Evolutionary conservation across 371 early-diverging fungal genomes (phyloP), one percentile per base, ranked within the genome.

Genomic region (Choanephora cucurbitarum): DNA sequence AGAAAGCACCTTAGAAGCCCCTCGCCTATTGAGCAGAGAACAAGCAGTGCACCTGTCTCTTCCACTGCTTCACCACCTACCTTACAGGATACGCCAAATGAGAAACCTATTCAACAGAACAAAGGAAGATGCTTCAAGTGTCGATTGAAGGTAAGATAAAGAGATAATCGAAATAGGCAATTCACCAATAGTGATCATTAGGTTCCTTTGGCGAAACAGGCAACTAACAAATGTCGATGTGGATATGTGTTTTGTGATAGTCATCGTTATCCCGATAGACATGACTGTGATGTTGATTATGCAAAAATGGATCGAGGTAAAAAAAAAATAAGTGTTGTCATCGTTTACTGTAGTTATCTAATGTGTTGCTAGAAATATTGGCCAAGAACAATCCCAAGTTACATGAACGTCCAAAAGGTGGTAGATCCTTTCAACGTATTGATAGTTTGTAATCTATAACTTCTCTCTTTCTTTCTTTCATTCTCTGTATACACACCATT

Each of bases 151-250:
- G 86, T 84, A 75, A 59, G 33, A 14, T 40, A 18, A 61, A 37
- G 6, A 19, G 11, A 64, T 5, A 48, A 28, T 28, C 7, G 28
- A 28, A 3, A 44, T 59, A 51, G 32, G 41, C 57, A 51, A 57
- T 47, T 44, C 31, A 52, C 22, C 23, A 34, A 8, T 22, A 43
- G n/a, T n/a, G n/a, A n/a, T n/a, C 13, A 8, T 17, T 55, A 84
- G 81, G 82, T 92, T 48, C 90, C 89, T 45, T 77, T 91, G n/a
- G 86, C 89, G 51, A 92, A 92, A 71, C 92, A 92, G 71, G 73
- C 85, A 21, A 87, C 83, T 46, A 91, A 91, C 78, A 89, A 84
- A 67, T 92, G 92, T 67, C 81, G 88, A 42, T 92, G 92, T 66
- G 84, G 85, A 46, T 88, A 86, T 62, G 82, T 90, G 37, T 92